phyloP scores from a whole-genome alignment of 768 basidiomycete genomes.

The Mycena metata region DNA sequence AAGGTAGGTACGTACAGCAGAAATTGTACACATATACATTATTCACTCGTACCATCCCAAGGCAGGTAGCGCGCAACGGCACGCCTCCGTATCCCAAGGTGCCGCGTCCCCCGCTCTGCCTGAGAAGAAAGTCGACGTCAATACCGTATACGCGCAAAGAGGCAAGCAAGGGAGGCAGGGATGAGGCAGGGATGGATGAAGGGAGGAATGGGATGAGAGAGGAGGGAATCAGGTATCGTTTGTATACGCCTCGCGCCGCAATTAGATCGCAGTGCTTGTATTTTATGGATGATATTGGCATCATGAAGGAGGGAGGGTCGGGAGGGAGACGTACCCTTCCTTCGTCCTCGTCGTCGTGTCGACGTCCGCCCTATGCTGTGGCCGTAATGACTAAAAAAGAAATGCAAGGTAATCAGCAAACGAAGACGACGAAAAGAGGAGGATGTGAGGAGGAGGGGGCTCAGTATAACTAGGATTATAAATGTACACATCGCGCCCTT shows the following conservation, averaged over 20 bases:
- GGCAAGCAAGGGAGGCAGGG: no score
- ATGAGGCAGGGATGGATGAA: no score
- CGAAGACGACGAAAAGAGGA: background rate
- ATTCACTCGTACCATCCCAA: no score
- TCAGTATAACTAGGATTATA: constrained; percentile 49
- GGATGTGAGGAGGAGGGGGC: background rate
- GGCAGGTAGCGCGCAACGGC: no score
- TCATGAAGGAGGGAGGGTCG: constrained; percentile 11
- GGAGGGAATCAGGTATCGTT: constrained; percentile 21
- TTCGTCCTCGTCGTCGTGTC: background rate
- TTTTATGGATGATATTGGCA: constrained; percentile 35
- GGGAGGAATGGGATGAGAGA: background rate
- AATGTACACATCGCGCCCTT: constrained; percentile 18
- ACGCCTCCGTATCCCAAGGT: no score
- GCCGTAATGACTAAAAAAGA: background rate
- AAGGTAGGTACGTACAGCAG: no score
- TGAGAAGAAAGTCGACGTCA: no score
- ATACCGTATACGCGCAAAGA: no score
- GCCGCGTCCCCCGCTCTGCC: no score
- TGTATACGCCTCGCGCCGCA: constrained; percentile 25
- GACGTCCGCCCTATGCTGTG: no score
- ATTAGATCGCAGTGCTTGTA: constrained; percentile 24
- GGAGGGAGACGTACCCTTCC: constrained; percentile 4
- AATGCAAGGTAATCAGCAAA: constrained; percentile 3
- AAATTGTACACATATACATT: no score